These are phyloP conservation scores for Quercus phellos DNA, from an alignment of 331 rosid species.

Conservation along the genomic window DNA sequence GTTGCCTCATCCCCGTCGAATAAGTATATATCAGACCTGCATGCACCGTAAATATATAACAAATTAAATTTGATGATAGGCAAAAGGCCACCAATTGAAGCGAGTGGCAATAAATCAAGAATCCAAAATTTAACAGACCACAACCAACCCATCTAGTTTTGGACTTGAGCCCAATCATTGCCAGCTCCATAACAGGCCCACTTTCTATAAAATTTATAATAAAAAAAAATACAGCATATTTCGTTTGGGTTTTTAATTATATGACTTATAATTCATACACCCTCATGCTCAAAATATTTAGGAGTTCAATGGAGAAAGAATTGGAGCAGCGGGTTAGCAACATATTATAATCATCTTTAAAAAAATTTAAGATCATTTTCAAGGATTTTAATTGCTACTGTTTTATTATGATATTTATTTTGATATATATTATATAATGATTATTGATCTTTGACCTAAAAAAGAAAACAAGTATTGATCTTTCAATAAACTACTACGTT, in stretches of 20 bases:
- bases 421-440: too few species aligned
- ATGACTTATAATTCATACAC: too few species aligned
- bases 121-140: not conserved
- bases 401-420: too few species aligned
- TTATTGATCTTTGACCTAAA: too few species aligned
- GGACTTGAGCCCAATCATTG: not conserved
- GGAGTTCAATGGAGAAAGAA: too few species aligned
- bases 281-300: too few species aligned
- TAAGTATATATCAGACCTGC: constrained; percentile 76
- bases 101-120: not conserved
- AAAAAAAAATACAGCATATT: not conserved
- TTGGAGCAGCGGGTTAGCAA: rapidly evolving
- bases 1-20: constrained; percentile 77
- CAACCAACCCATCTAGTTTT: not conserved
- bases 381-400: too few species aligned
- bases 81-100: not conserved
- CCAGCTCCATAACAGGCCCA: not conserved
- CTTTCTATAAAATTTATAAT: not conserved
- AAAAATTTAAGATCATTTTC: too few species aligned
- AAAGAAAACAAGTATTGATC: too few species aligned
- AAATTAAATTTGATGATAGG: not conserved
- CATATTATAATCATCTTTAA: too few species aligned
- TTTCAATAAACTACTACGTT: too few species aligned
- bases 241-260: not conserved
- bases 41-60: not conserved